Conservation (phyloP, 805 yeast species). For the Cyberlindnera suaveolens region DNA sequence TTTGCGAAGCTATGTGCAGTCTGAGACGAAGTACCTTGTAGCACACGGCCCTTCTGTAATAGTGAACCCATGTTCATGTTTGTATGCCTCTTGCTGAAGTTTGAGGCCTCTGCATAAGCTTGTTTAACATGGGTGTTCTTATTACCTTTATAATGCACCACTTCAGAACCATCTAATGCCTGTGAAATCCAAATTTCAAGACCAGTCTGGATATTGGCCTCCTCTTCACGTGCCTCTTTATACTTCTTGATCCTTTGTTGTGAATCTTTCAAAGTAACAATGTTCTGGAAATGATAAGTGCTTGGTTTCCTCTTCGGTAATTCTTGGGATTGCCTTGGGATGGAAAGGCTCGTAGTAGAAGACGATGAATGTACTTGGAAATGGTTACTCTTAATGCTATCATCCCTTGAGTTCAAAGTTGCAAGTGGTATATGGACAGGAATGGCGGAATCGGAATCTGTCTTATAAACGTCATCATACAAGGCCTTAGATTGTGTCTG, state of each 20-base stretch:
- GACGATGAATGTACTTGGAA: conserved; percentile 11
- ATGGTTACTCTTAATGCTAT: neutral
- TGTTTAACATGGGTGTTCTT: conserved; percentile 41
- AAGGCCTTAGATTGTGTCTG: conserved; percentile 1
- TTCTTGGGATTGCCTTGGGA: neutral
- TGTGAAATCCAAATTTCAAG: conserved; percentile 47
- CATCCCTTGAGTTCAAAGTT: neutral
- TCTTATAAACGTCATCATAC: conserved; percentile 18
- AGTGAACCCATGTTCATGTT: conserved; percentile 39
- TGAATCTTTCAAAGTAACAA: conserved; percentile 34
- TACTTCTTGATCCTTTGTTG: conserved; percentile 35
- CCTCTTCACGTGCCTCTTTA: conserved; percentile 37
- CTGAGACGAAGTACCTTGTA: conserved; percentile 44
- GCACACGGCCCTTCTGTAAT: conserved; percentile 42
- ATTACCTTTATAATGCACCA: conserved; percentile 21
- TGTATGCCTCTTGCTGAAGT: conserved; percentile 26
- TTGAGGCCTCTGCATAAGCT: conserved; percentile 56
- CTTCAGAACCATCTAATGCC: conserved; percentile 28
- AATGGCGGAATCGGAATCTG: conserved; percentile 17
- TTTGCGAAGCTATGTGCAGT: conserved; percentile 45
- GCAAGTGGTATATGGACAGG: conserved; percentile 22
- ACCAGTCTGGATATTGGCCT: conserved; percentile 45
- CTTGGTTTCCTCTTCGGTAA: conserved; percentile 5
- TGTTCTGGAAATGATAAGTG: conserved; percentile 33
- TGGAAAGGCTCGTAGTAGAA: neutral